Percentiles rank a stretch among this genome's conserved stretches.
phyloP scores from a whole-genome alignment of 495 filamentous ascomycete genomes.

The Penicillium riverlandense region DNA sequence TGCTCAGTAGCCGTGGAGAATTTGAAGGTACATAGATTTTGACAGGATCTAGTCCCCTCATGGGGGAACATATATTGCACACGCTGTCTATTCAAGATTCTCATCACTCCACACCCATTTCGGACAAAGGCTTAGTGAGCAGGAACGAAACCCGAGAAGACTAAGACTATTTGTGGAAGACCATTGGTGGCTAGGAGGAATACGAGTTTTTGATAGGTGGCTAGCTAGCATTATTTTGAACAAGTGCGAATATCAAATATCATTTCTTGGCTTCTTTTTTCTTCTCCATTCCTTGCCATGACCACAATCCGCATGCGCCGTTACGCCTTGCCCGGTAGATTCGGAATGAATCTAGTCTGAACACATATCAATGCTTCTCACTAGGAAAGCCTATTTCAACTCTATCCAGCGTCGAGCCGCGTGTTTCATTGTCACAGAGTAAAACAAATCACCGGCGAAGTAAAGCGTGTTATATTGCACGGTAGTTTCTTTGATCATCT shows the following conservation, averaged over 20 bases:
- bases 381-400: conserved; percentile 2
- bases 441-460: conserved; percentile 13
- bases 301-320: conserved; percentile 41
- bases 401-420: conserved; percentile 4
- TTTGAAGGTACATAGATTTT: too few relatives aligned
- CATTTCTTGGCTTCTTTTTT: conserved; percentile 20
- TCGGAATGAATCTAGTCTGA: conserved; percentile 18
- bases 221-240: conserved; percentile 30
- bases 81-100: too few relatives aligned
- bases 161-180: too few relatives aligned
- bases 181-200: too few relatives aligned
- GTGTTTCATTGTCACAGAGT: conserved; percentile 1
- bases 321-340: conserved; percentile 41
- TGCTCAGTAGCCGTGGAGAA: too few relatives aligned
- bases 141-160: too few relatives aligned
- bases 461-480: conserved; percentile 16
- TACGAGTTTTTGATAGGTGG: too few relatives aligned
- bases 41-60: too few relatives aligned
- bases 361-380: conserved; percentile 4
- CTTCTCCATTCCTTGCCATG: conserved; percentile 19
- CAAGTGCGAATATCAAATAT: conserved; percentile 19
- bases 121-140: too few relatives aligned
- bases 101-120: too few relatives aligned
- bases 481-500: conserved; percentile 42
- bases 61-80: too few relatives aligned